Percentiles rank a stretch among this genome's conserved stretches.
Evolutionary conservation across 257 asterid genomes (phyloP).

Genomic region (Solanum bulbocastanum): DNA sequence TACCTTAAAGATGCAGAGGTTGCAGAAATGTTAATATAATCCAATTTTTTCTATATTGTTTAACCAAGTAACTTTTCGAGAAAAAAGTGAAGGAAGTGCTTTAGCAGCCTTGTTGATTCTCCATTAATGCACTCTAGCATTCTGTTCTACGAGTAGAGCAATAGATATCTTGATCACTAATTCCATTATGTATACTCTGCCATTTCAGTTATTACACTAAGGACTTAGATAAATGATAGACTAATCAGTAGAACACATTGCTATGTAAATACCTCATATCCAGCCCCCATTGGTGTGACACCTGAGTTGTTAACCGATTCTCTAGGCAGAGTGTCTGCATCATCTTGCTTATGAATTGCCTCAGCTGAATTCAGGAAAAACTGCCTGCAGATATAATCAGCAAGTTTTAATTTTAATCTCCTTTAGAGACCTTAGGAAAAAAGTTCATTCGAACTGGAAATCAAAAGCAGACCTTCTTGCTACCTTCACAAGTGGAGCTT

Average conservation of each 20-base stretch:
- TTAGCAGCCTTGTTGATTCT: background rate
- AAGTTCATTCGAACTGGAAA: conserved; percentile 1
- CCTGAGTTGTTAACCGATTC: conserved; percentile 74
- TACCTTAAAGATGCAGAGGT: conserved; percentile 38
- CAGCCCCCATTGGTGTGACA: conserved; percentile 61
- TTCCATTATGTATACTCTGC: background rate
- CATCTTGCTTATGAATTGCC: conserved; percentile 60
- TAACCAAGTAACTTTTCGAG: background rate
- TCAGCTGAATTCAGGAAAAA: conserved; percentile 66
- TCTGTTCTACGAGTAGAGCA: background rate
- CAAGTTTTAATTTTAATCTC: background rate
- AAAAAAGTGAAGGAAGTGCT: background rate
- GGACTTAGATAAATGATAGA: background rate
- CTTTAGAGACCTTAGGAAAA: background rate
- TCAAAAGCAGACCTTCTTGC: conserved; percentile 70
- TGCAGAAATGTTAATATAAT: background rate
- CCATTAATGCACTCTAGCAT: background rate
- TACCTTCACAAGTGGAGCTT: conserved; percentile 74
- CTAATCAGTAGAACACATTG: background rate
- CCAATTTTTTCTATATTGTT: background rate
- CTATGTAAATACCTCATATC: conserved; percentile 57
- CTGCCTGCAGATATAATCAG: conserved; percentile 42
- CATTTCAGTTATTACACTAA: background rate
- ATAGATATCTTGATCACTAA: background rate
- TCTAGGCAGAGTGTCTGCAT: conserved; percentile 51